These are phyloP conservation scores for Tolypocladium pustulatum DNA, from an alignment of 2,329 filamentous ascomycete species.

Conservation along the genomic window DNA sequence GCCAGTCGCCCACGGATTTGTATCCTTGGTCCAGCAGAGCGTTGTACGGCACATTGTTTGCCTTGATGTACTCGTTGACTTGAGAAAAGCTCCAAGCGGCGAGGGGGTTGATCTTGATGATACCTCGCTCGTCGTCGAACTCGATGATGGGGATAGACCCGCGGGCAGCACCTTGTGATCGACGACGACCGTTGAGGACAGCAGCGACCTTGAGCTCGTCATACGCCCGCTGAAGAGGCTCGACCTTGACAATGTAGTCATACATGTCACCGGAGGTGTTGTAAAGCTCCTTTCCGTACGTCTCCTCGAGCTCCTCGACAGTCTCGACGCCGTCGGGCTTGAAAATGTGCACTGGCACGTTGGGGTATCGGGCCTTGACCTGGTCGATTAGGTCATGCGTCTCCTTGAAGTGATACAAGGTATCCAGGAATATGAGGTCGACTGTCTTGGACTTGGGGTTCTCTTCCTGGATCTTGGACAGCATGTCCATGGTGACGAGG, in stretches of 20 bases:
- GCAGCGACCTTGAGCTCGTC: conserved; percentile 77
- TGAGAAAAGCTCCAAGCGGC: conserved; percentile 90
- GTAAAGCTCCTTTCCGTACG: conserved; percentile 77
- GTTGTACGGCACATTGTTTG: conserved; percentile 89
- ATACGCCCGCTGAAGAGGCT: conserved; percentile 89
- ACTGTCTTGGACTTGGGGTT: conserved; percentile 48
- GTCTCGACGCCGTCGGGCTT: conserved; percentile 70
- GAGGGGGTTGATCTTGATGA: conserved; percentile 96
- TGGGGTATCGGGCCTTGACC: conserved; percentile 65
- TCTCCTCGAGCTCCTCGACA: conserved; percentile 65
- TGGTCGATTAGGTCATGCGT: conserved; percentile 65
- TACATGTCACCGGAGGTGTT: conserved; percentile 81
- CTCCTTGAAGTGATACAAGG: conserved; percentile 72
- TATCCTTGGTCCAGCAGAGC: conserved; percentile 85
- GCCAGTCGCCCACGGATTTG: conserved; percentile 97
- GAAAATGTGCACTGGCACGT: conserved; percentile 77
- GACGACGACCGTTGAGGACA: conserved; percentile 81
- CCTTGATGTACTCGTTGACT: conserved; percentile 77
- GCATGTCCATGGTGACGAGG: conserved; percentile 75
- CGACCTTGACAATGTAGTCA: conserved; percentile 95
- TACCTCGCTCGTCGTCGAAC: conserved; percentile 72
- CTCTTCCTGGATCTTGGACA: conserved; percentile 61
- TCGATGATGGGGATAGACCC: conserved; percentile 87
- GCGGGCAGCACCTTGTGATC: conserved; percentile 87
- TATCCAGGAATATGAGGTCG: conserved; percentile 73